Percentiles rank a stretch among this genome's conserved stretches.
These are phyloP conservation scores for Mortierella sp. DNA, from an alignment of 371 early-diverging fungal genomes.

Conservation along the genomic window DNA sequence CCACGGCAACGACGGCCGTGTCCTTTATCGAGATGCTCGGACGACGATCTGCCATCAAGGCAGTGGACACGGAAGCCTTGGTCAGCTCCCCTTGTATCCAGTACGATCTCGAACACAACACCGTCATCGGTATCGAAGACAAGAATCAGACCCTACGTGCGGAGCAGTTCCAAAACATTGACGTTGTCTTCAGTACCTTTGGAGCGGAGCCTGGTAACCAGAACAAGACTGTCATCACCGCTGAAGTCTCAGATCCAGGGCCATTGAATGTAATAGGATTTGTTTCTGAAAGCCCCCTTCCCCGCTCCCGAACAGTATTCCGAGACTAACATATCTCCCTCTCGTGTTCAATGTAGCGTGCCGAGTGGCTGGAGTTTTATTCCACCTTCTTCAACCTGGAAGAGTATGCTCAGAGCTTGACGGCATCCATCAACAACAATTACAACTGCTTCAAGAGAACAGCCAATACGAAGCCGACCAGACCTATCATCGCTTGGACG, in stretches of 20 bases:
- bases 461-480: conserved; percentile 54
- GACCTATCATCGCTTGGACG: conserved; percentile 78
- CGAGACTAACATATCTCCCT: too few species aligned
- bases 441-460: conserved; percentile 70
- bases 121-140: conserved; percentile 38
- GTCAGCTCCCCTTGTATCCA: conserved; percentile 76
- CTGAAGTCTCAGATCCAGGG: conserved; percentile 55
- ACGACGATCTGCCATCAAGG: conserved; percentile 60
- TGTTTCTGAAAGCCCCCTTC: too few species aligned
- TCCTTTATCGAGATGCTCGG: conserved; percentile 78
- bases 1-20: conserved; percentile 68
- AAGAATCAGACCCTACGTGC: conserved; percentile 57
- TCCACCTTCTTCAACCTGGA: conserved; percentile 79
- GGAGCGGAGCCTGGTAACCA: conserved; percentile 30
- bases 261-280: conserved; percentile 68
- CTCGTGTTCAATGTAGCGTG: too few species aligned
- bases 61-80: conserved; percentile 65
- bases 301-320: too few species aligned
- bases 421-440: conserved; percentile 66
- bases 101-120: conserved; percentile 52
- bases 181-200: conserved; percentile 52
- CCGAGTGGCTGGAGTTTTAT: conserved; percentile 82
- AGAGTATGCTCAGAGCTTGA: conserved; percentile 63
- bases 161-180: conserved; percentile 53
- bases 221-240: conserved; percentile 45